phyloP scores from a whole-genome alignment of 106 monocot species.

The Acanthochlamys bracteata region DNA sequence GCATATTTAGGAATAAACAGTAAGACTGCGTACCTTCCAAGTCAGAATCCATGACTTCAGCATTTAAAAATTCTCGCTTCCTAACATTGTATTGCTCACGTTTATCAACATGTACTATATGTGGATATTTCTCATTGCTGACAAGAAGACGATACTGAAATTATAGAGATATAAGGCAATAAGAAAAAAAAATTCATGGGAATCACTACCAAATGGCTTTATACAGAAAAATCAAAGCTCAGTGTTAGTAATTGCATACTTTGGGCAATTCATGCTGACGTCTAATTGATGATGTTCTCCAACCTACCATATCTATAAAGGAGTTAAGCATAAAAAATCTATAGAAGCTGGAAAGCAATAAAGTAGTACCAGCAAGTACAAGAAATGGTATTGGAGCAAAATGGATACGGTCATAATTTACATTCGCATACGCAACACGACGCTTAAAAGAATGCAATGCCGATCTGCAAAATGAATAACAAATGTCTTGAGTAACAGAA shows the following conservation, averaged over 20 bases:
- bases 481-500: neutral
- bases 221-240: no score
- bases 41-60: conserved; percentile 17
- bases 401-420: conserved; percentile 74
- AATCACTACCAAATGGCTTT: no score
- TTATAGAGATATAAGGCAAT: neutral
- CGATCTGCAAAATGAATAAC: conserved; percentile 33
- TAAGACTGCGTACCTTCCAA: conserved; percentile 40
- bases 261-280: conserved; percentile 63
- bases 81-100: conserved; percentile 14
- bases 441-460: conserved; percentile 58
- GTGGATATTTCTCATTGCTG: conserved; percentile 50
- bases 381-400: neutral
- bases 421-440: conserved; percentile 72
- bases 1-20: no score
- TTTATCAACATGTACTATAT: conserved; percentile 55
- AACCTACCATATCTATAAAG: conserved; percentile 64
- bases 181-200: neutral
- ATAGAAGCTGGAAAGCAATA: neutral
- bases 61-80: conserved; percentile 15
- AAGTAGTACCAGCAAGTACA: neutral
- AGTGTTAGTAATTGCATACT: conserved; percentile 20
- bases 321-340: conserved; percentile 10
- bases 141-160: conserved; percentile 39
- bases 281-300: conserved; percentile 75